Evolutionary conservation across 2,329 filamentous ascomycete species (phyloP).

Genomic region (Penicillium sp.): DNA sequence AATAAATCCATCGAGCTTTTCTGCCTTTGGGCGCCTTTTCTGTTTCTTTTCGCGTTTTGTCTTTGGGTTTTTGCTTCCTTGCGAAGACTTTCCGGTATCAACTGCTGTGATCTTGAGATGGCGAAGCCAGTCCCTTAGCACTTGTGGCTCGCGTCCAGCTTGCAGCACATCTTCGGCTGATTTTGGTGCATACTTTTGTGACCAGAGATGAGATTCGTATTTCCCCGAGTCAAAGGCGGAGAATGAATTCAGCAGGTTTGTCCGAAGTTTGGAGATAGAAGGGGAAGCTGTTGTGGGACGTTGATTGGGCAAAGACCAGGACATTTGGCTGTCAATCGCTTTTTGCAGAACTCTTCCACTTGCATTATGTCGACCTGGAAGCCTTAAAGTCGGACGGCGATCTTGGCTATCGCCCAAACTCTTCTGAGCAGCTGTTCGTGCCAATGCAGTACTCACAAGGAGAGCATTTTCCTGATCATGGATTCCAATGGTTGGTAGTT

Average conservation of each 20-base stretch:
- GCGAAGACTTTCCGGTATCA: constrained; percentile 55
- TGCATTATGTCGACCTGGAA: constrained; percentile 29
- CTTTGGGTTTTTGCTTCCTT: constrained; percentile 28
- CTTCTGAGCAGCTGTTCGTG: constrained; percentile 5
- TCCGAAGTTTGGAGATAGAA: constrained; percentile 60
- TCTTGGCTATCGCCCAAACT: not conserved
- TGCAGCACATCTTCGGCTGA: constrained; percentile 74
- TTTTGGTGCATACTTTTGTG: constrained; percentile 78
- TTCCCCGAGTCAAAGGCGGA: constrained; percentile 78
- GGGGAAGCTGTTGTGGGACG: constrained; percentile 40
- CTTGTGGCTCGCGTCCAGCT: constrained; percentile 63
- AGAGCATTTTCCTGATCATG: constrained; percentile 36
- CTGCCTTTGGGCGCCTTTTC: constrained; percentile 64
- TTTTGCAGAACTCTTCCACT: constrained; percentile 32
- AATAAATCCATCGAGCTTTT: constrained; percentile 78
- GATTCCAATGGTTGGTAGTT: constrained; percentile 34
- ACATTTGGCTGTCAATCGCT: constrained; percentile 31
- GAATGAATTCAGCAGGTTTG: constrained; percentile 59
- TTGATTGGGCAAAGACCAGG: constrained; percentile 13
- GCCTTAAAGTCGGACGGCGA: constrained; percentile 20
- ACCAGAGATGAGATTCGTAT: constrained; percentile 74
- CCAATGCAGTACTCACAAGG: constrained; percentile 13
- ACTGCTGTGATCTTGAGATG: constrained; percentile 75
- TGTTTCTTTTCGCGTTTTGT: constrained; percentile 30
- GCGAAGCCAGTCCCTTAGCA: constrained; percentile 79